Evolutionary conservation across 2,329 filamentous ascomycete species (phyloP).

Genomic region (Cyphellophora europaea): DNA sequence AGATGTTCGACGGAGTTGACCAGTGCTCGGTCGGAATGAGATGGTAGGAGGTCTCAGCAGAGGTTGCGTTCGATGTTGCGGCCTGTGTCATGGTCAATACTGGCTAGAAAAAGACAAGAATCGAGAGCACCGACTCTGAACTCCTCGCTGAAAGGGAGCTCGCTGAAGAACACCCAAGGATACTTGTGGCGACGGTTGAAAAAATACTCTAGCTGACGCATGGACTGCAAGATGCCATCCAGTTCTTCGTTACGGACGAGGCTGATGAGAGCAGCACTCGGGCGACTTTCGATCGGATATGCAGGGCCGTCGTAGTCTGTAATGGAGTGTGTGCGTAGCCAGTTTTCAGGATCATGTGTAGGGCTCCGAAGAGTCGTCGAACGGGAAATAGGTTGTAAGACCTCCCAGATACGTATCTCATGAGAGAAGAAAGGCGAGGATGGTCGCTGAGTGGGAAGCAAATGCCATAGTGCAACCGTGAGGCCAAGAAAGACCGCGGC

Average conservation of each 20-base stretch:
- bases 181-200: conserved; percentile 26
- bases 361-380: too few species aligned
- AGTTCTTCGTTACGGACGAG: conserved; percentile 26
- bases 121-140: conserved; percentile 21
- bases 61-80: conserved; percentile 22
- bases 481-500: too few species aligned
- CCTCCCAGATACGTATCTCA: too few species aligned
- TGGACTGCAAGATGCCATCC: conserved; percentile 24
- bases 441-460: too few species aligned
- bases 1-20: conserved; percentile 22
- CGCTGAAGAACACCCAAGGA: conserved; percentile 29
- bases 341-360: conserved; percentile 7
- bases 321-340: too few species aligned
- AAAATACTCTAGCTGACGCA: conserved; percentile 23
- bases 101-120: background rate
- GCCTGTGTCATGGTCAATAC: background rate
- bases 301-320: too few species aligned
- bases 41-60: conserved; percentile 23
- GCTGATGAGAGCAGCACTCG: conserved; percentile 24
- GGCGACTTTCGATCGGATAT: too few species aligned
- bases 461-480: too few species aligned
- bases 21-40: conserved; percentile 23
- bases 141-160: conserved; percentile 23
- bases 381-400: too few species aligned
- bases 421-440: too few species aligned